Evolutionary conservation across 2,329 filamentous ascomycete species (phyloP), one percentile per base, ranked within the genome.

Genomic region (Daldinia sp.): DNA sequence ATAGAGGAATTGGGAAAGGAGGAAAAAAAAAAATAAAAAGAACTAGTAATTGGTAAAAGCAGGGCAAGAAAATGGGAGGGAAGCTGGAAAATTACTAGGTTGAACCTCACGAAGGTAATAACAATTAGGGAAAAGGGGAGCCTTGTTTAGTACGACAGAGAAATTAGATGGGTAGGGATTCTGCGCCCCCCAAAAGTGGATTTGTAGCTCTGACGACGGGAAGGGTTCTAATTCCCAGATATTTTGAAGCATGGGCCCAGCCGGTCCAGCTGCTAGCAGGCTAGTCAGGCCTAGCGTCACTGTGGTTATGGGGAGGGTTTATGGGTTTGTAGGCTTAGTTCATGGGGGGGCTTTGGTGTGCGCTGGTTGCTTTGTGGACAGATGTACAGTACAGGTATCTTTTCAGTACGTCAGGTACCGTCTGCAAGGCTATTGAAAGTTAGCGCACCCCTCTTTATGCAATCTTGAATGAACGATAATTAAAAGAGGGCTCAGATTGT

Each of bases 91-190:
- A 65, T 72, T 68, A 74, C 69, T 72, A 72, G 72, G 67, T 68
- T 69, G 63, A 70, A 72, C 65, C 61, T 73, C 64, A 73, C 62
- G 70, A 74, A 73, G 70, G 74, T 73, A 75, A 75, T 73, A 67
- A 73, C 56, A 71, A 75, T 75, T 73, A 76, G 72, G 74, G 73
- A 77, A 73, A 77, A 76, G 75, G 75, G 74, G 75, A 76, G 75
- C 74, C 75, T 76, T 74, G 75, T 74, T 75, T 75, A 74, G 72
- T 74, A 73, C 69, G 69, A 69, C 68, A 51, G 72, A 74, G 74
- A 75, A 75, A 76, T 76, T 77, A 76, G 71, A 75, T 69, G 73
- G 65, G 74, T 72, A 76, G 72, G 71, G 69, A 72, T 73, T 66
- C 69, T 64, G 60, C 64, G 62, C 68, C 69, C 68, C 68, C 69